Evolutionary conservation across 495 filamentous ascomycete genomes (phyloP).

Genomic region (Penicillium steckii): DNA sequence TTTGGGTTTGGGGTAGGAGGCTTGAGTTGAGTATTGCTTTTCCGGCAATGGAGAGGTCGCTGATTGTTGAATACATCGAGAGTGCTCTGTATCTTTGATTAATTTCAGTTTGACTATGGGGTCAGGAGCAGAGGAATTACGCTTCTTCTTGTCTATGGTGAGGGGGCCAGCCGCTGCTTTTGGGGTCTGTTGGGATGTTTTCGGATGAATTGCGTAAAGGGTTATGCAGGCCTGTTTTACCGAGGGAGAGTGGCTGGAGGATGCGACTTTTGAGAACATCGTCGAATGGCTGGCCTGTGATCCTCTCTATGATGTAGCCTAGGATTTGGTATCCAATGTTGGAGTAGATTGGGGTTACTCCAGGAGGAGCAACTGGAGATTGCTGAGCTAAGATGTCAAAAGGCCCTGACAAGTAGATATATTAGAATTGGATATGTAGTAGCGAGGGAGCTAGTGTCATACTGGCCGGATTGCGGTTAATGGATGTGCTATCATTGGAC

Average conservation of each 20-base stretch:
- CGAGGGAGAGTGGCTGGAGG: conserved; percentile 38
- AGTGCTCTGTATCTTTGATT: conserved; percentile 21
- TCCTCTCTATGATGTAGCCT: conserved; percentile 52
- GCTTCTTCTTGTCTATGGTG: no score
- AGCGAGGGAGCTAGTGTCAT: no score
- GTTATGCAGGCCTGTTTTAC: no score
- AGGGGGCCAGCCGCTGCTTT: conserved; percentile 20
- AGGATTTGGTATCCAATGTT: conserved; percentile 56
- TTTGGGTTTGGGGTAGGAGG: conserved; percentile 37
- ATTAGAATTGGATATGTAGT: no score
- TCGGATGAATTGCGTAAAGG: no score
- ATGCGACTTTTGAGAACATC: conserved; percentile 39
- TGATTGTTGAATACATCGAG: conserved; percentile 30
- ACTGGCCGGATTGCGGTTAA: no score
- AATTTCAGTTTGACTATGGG: no score
- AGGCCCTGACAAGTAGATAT: no score
- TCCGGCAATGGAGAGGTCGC: conserved; percentile 31
- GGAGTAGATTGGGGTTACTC: conserved; percentile 53
- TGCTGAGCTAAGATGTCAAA: no score
- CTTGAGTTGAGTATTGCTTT: conserved; percentile 50
- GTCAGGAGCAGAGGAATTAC: no score
- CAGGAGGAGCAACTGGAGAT: conserved; percentile 3
- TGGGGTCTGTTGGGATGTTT: no score
- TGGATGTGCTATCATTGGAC: no score
- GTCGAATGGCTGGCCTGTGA: conserved; percentile 41